Evolutionary conservation across 2,329 filamentous ascomycete genomes (phyloP), one percentile per base, ranked within the genome.

Genomic region (Tolypocladium album): DNA sequence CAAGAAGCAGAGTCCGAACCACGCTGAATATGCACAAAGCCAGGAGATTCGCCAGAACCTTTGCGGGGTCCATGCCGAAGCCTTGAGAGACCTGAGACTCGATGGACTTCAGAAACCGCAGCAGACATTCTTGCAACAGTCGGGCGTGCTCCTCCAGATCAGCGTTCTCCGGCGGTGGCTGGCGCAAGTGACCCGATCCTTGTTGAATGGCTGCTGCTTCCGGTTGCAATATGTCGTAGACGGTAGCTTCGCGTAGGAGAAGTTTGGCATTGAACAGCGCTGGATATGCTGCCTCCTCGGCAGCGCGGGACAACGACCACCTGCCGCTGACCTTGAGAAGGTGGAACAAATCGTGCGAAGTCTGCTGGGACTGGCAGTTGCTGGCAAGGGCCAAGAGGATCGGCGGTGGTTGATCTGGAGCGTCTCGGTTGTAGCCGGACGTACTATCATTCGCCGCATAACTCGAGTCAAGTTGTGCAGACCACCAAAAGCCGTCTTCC

Each of bases 1-100:
- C 79, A 20, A 78, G 71, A 6, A 84, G 70, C 1, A 85, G 74
- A 1, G 81, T 81, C 56, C 78, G 77, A 24, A 80, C 75, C 36
- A 82, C 73, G 66, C 81, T 84, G 65, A 85, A 83, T n/a, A 85
- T 79, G 67, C 82, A 84, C 22, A 85, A 69, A 15, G 82, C 79
- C 57, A 82, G 72, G 61, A 84, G 82, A 4, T 78, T 68, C 2
- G 82, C 79, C 20, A 83, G 67, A 77, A 80, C 83, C 9, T 59
- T 74, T 74, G 63, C 75, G 76, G 11, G 75, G 68, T n/a, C 70
- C 69, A 39, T 70, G 71, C 31, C 74, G 22, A 61, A 59, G 53
- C 57, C 42, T 22, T 55, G 71, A 60, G 76, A 68, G 2, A 77
- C 74, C 22, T 73, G 73, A 4, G 70, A 71, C 63, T 85, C 82